Conservation (phyloP, 805 yeast species). For the Candida schatavii region DNA sequence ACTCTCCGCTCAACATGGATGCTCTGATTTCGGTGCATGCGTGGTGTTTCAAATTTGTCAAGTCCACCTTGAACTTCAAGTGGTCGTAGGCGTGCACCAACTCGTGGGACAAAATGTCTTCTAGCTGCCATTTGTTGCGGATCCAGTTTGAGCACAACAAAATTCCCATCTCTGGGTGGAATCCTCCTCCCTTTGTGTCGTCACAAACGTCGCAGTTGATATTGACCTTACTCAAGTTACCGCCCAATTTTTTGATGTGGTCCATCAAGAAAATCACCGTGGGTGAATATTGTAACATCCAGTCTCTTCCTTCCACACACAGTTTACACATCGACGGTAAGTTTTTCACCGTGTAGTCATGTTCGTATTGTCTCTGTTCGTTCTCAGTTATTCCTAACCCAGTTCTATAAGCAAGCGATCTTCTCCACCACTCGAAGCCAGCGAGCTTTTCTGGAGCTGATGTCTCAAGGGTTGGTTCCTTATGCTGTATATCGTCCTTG, state of each 20-base stretch:
- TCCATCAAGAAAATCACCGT: slow-evolving; percentile 83
- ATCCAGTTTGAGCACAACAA: slow-evolving; percentile 83
- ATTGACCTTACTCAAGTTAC: slow-evolving; percentile 46
- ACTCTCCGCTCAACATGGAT: slow-evolving; percentile 88
- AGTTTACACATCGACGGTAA: slow-evolving; percentile 53
- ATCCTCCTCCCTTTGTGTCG: slow-evolving; percentile 84
- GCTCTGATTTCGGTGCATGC: slow-evolving; percentile 98
- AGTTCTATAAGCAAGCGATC: slow-evolving; percentile 66
- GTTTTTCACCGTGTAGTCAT: slow-evolving; percentile 47
- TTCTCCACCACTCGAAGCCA: slow-evolving; percentile 82
- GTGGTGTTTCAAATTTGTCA: slow-evolving; percentile 83
- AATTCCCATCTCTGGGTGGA: slow-evolving; percentile 85
- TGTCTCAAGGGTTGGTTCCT: slow-evolving; percentile 10
- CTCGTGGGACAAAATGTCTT: slow-evolving; percentile 91
- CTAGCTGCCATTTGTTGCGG: slow-evolving; percentile 71
- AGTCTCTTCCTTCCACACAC: slow-evolving; percentile 75
- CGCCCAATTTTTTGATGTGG: slow-evolving; percentile 65
- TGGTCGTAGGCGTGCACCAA: slow-evolving; percentile 92
- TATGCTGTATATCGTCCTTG: slow-evolving; percentile 3
- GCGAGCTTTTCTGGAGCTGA: slow-evolving; percentile 29
- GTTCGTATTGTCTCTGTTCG: slow-evolving; percentile 56
- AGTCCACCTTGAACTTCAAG: slow-evolving; percentile 81
- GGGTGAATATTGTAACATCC: slow-evolving; percentile 80
- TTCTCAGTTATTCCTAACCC: slow-evolving; percentile 59
- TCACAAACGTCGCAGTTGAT: slow-evolving; percentile 82